Conservation (phyloP, 352 stramenopile species). For the Phytophthora agathidicida region DNA sequence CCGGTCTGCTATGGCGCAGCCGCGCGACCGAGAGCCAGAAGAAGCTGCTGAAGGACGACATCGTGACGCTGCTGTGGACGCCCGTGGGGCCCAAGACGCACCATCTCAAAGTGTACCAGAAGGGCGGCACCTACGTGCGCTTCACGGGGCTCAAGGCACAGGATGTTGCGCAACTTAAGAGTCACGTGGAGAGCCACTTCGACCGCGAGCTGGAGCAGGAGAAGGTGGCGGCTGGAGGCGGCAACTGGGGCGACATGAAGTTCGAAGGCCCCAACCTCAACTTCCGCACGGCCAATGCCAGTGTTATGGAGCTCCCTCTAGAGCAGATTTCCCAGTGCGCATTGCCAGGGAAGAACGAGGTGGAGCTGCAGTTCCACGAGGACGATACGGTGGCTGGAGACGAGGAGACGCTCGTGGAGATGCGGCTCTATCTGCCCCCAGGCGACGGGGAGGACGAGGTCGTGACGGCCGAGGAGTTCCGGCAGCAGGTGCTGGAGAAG, state of each 20-base stretch:
- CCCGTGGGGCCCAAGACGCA: conserved; percentile 80
- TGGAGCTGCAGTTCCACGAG: conserved; percentile 99
- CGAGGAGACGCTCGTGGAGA: conserved; percentile 94
- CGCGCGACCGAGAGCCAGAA: conserved; percentile 84
- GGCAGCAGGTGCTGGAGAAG: conserved; percentile 85
- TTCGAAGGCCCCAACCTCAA: conserved; percentile 91
- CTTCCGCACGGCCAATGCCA: conserved; percentile 70
- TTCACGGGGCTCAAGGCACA: conserved; percentile 78
- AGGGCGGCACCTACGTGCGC: conserved; percentile 84
- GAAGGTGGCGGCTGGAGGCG: conserved; percentile 85
- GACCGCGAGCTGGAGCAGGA: conserved; percentile 91
- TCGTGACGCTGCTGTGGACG: conserved; percentile 87
- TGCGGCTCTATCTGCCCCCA: conserved; percentile 96
- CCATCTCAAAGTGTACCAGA: conserved; percentile 88
- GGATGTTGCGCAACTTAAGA: conserved; percentile 68
- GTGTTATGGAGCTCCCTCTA: conserved; percentile 77
- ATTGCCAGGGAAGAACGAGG: conserved; percentile 97
- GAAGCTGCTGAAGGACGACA: conserved; percentile 86
- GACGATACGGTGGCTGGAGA: conserved; percentile 96
- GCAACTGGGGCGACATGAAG: conserved; percentile 95
- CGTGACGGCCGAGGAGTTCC: conserved; percentile 76
- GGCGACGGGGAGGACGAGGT: conserved; percentile 53
- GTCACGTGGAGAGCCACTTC: conserved; percentile 83
- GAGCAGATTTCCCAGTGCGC: conserved; percentile 89
- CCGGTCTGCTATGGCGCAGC: conserved; percentile 77